Evolutionary conservation across 192 early-diverging fungal genomes (phyloP), one percentile per base, ranked within the genome.

Genomic region (Tieghemiomyces parasiticus): DNA sequence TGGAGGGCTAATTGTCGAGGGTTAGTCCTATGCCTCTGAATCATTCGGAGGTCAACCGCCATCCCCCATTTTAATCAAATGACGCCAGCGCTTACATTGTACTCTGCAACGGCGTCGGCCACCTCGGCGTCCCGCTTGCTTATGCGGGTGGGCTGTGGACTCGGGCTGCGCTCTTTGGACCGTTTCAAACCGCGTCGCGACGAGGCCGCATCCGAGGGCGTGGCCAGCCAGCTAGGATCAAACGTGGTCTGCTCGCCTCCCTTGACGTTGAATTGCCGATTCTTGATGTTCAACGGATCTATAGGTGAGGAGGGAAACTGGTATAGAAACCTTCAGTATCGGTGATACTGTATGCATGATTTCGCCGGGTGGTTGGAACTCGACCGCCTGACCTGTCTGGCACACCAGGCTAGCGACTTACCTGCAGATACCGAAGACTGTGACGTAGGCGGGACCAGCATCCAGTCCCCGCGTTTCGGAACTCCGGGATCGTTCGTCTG

Each of bases 211-310:
- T 29, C 50, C 29, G 50, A 25, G 1, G 50, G 50, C 14, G 28
- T 26, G 2, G n/a, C 2, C 29, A 28, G 14, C 50, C 50, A 52
- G 29, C n/a, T 28, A 25, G 50, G 50, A 26, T 52, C 50, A 52
- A 52, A 52, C 50, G 34, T 4, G 31, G 19, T 20, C 20, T 30
- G 31, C 2, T 13, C 54, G 26, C 24, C 13, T 13, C 20, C 29
- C 34, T 33, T 20, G 19, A 19, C 24, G 2, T 56, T 10, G 29
- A 56, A 56, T 31, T 33, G 54, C 1, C 54, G 54, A 31, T 56
- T 56, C 6, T 34, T 20, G 14, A 56, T 56, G 3, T 56, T 26
- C 4, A 56, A 34, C 9, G 54, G 54, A 35, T 56, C 54, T 31
- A 48, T 4, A 48, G 47, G 24, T 13, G 22, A 4, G 47, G 24